Base-by-base conservation (phyloP, 768 basidiomycete genomes). In the Kwoniella shandongensis region DNA sequence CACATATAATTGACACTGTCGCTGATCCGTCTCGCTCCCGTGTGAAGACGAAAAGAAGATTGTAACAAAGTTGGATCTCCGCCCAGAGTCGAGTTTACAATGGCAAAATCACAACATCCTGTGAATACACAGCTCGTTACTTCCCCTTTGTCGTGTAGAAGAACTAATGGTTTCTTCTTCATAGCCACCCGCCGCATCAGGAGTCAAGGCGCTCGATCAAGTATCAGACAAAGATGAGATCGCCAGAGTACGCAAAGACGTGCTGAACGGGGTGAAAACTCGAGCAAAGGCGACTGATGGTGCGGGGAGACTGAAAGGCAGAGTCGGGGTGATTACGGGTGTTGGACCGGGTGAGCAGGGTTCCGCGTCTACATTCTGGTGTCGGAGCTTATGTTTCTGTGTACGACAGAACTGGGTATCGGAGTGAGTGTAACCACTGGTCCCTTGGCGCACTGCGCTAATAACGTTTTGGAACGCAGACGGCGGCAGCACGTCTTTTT, bases 241-340 rank as follows among this genome's bases (percentile, higher is more conserved):
- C 13, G 13, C 13, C 32, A 32, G 32, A 32, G 53, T 55, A 30
- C 30, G 69, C 18, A 51, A 54, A 23, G 35, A 22, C n/a, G 54
- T 51, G 4, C 51, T 70, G 20, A 42, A 44, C 18, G 49, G 38
- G 8, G 69, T 67, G 1, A 44, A 36, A 26, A 26, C 22, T 1
- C 41, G 66, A 32, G 32, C 53, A 6, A 45, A 55, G 18, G 18
- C 3, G 3, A 58, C 52, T 4, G 23, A 51, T 12, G 59, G 60
- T 10, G 35, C 22, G 26, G 79, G 77, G 18, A 81, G 84, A 66
- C 80, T 93, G 62, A 81, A 81, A 70, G 84, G 81, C 61, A 93
- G 91, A 75, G 88, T 92, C 23, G 89, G 87, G 66, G 81, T 94
- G 54, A 83, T 94, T 65, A 94, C 92, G 0, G 92, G 92, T 17